Evolutionary conservation across 495 filamentous ascomycete genomes (phyloP).

Genomic region (Daldinia decipiens): DNA sequence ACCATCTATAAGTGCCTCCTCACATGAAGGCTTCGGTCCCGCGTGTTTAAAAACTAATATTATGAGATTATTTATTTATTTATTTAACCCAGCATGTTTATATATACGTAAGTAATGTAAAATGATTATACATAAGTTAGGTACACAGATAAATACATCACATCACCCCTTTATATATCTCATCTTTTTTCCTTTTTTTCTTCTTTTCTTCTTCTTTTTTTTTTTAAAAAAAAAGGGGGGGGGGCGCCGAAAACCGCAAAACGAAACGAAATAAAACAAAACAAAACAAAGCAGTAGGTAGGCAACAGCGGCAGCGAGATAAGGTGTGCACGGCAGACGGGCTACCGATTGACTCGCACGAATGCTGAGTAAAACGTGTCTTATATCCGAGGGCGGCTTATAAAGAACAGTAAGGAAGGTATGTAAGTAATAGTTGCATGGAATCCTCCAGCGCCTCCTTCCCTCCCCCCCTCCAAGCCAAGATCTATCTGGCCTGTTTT

Average conservation of each 20-base stretch:
- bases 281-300: no score
- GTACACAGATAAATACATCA: not conserved
- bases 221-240: no score
- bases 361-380: constrained; percentile 17
- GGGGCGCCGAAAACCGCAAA: not conserved
- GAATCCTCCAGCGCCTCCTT: not conserved
- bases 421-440: not conserved
- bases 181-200: no score
- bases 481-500: constrained; percentile 5
- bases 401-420: constrained; percentile 1
- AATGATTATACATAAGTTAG: not conserved
- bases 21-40: constrained; percentile 30
- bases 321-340: not conserved
- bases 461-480: not conserved
- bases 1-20: not conserved
- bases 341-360: constrained; percentile 8
- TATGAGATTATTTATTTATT: not conserved
- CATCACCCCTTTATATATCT: not conserved
- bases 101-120: not conserved
- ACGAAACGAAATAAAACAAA: not conserved
- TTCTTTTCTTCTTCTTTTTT: no score
- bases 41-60: not conserved
- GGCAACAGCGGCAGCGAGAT: not conserved
- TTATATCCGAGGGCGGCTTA: constrained; percentile 26
- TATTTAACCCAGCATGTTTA: not conserved